Percentiles rank a stretch among this genome's conserved stretches.
These are phyloP conservation scores for Cochlearia excelsa DNA, from an alignment of 345 rosid genomes.

Conservation along the genomic window DNA sequence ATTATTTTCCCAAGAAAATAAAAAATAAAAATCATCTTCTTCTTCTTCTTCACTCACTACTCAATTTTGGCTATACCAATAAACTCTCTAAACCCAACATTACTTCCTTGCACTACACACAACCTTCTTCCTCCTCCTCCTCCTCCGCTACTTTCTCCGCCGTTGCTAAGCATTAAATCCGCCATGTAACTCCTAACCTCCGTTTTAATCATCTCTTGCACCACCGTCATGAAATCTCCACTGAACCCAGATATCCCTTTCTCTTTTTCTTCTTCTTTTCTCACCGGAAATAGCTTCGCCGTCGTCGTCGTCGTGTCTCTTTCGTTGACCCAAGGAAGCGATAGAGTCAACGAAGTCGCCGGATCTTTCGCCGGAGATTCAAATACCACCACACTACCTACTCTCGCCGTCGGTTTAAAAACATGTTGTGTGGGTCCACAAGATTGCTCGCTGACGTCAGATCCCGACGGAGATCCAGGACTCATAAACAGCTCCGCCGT, in stretches of 20 bases:
- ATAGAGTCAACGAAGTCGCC: slow-evolving; percentile 53
- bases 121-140: slow-evolving; percentile 25
- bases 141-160: slow-evolving; percentile 34
- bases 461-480: slow-evolving; percentile 75
- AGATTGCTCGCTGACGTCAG: slow-evolving; percentile 71
- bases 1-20: neutral
- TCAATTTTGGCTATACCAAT: slow-evolving; percentile 59
- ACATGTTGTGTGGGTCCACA: slow-evolving; percentile 29
- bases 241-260: slow-evolving; percentile 44
- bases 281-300: slow-evolving; percentile 31
- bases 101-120: slow-evolving; percentile 49
- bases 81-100: slow-evolving; percentile 57
- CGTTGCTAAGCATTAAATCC: slow-evolving; percentile 42
- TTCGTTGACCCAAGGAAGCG: slow-evolving; percentile 54
- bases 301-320: slow-evolving; percentile 5
- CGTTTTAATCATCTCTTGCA: slow-evolving; percentile 84
- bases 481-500: slow-evolving; percentile 52
- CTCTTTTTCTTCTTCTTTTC: slow-evolving; percentile 23
- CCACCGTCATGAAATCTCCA: slow-evolving; percentile 62
- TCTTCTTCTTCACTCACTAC: slow-evolving; percentile 28
- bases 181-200: slow-evolving; percentile 83
- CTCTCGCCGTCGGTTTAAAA: slow-evolving; percentile 46
- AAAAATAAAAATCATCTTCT: neutral
- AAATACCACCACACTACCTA: slow-evolving; percentile 38
- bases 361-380: slow-evolving; percentile 47